These are phyloP conservation scores for Ceratobasidium sp. DNA, from an alignment of 1,284 basidiomycete species.

Conservation along the genomic window DNA sequence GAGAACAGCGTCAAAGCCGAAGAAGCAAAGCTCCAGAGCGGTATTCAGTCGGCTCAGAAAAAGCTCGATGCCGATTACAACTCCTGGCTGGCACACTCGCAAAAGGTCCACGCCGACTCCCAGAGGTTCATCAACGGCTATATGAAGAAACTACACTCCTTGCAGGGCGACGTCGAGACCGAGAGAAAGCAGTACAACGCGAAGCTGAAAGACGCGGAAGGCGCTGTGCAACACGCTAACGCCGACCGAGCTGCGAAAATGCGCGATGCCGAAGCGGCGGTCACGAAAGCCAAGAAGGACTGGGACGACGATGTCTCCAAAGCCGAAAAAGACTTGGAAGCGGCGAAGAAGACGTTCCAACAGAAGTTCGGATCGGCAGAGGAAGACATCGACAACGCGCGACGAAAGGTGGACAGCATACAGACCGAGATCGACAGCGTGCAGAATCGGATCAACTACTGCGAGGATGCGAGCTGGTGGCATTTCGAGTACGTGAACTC, in stretches of 20 bases:
- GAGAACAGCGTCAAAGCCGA: background rate
- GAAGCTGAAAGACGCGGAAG: background rate
- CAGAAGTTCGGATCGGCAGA: background rate
- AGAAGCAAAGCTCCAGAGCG: background rate
- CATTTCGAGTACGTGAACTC: no score
- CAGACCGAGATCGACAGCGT: conserved; percentile 7
- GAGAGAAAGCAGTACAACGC: background rate
- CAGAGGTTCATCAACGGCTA: no score
- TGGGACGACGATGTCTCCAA: background rate
- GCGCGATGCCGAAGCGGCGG: no score
- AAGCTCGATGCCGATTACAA: background rate
- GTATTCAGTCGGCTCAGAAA: background rate
- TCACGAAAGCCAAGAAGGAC: no score
- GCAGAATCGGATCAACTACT: background rate
- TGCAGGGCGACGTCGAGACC: no score
- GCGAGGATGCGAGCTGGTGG: no score
- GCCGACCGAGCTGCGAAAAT: no score
- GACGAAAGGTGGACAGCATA: background rate
- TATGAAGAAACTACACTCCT: background rate
- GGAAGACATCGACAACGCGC: background rate
- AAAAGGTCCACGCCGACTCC: background rate
- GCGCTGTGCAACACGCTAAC: no score
- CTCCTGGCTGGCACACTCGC: background rate
- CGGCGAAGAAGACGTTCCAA: background rate
- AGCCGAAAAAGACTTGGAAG: background rate